phyloP scores from a whole-genome alignment of 352 stramenopile species.

The Phytophthora colocasiae region DNA sequence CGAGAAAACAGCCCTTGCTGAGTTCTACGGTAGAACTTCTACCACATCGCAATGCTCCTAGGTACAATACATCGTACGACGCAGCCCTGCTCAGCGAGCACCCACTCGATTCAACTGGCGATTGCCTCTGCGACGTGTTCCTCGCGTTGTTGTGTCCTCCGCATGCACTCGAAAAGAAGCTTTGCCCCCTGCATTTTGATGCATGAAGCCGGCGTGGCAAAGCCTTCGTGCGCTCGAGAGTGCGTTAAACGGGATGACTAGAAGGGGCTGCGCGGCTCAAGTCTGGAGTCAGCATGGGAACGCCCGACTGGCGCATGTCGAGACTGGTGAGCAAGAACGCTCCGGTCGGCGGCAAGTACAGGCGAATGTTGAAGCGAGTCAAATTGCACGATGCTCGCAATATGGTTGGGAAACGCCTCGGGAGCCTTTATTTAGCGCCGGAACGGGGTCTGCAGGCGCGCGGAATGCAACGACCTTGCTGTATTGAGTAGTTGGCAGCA shows the following conservation, averaged over 20 bases:
- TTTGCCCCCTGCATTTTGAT: constrained; percentile 1
- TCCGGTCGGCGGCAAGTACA: constrained; percentile 6
- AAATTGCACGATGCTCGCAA: constrained; percentile 18
- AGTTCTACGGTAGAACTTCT: neutral
- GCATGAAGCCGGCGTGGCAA: constrained; percentile 18
- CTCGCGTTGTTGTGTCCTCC: constrained; percentile 6
- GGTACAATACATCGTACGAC: constrained; percentile 2
- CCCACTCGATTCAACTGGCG: neutral
- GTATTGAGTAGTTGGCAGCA: neutral
- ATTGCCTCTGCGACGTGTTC: constrained; percentile 14
- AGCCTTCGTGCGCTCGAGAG: constrained; percentile 26
- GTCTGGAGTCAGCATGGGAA: constrained; percentile 20
- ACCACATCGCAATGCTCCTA: constrained; percentile 7
- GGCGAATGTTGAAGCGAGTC: constrained; percentile 9
- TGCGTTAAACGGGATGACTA: constrained; percentile 21
- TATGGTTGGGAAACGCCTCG: constrained; percentile 5
- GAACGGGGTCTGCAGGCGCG: constrained; percentile 13
- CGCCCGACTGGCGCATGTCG: constrained; percentile 8
- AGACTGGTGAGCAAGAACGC: constrained; percentile 13
- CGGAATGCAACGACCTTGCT: neutral
- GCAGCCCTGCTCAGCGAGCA: constrained; percentile 12
- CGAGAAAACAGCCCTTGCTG: constrained; percentile 1
- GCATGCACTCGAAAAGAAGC: too few relatives aligned
- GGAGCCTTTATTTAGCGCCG: constrained; percentile 28
- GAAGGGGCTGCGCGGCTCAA: constrained; percentile 20